Evolutionary conservation across 768 basidiomycete genomes (phyloP), one percentile per base, ranked within the genome.

Genomic region (Pisolithus orientalis): DNA sequence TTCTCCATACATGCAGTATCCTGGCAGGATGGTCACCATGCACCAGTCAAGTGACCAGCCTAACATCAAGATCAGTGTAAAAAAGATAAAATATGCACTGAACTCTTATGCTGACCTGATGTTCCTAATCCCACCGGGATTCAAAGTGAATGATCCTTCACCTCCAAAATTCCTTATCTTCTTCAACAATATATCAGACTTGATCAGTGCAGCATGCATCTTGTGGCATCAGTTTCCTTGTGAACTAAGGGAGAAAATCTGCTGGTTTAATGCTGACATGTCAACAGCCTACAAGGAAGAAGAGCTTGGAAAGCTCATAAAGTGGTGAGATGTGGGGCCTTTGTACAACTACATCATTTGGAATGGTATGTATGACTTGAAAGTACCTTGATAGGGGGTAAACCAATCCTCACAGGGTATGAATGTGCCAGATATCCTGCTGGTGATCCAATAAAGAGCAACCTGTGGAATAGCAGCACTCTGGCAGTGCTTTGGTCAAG

Each of bases 401-500:
- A 13, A 34, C 11, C 32, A 34, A 34, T 34, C 9, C 11, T 13
- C 6, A 3, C 39, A 73, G 73, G 70, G 72, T 5, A 57, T 75
- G 38, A 67, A 75, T 42, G 13, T 74, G 2, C 53, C 67, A 2
- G 63, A 66, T 50, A 66, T 75, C 4, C 29, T 53, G 8, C 46
- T 73, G 21, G 64, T 74, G 17, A 62, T 75, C 10, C 73, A 73
- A 49, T 74, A 58, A 58, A 49, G 51, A 21, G 65, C 54, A 0
- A 62, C 59, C 6, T 64, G 62, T 50, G 49, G 52, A 27, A 34
- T 71, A 5, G 17, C 21, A 3, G 59, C 63, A 0, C 51, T 73
- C 2, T 68, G 65, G 69, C 72, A 75, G 52, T 52, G 65, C 2
- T 63, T 71, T 47, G 71, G 72, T 1, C 62, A 60, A 16, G 70